A percentile compares a stretch with the other conserved stretches of the same genome.
Evolutionary conservation across 164 flowering plant genomes (phyloP).

Genomic region (Berberis vulgaris): DNA sequence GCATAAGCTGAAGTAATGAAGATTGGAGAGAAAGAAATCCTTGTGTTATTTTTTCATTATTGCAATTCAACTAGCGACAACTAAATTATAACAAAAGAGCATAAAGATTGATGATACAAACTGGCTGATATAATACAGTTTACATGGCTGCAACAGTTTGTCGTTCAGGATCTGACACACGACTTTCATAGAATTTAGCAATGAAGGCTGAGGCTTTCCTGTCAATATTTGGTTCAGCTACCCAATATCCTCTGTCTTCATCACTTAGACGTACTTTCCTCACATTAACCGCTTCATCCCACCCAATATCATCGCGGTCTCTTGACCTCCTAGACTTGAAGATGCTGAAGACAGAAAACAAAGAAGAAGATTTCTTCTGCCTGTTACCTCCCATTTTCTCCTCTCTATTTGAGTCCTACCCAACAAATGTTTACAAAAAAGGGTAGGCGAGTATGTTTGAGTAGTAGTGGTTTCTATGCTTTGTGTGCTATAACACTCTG

Average conservation of each 20-base stretch:
- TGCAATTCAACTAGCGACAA: neutral
- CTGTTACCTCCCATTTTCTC: slow-evolving; percentile 9
- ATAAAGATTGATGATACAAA: neutral
- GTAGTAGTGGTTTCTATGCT: neutral
- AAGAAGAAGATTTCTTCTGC: slow-evolving; percentile 16
- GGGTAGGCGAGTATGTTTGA: neutral
- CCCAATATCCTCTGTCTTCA: slow-evolving; percentile 22
- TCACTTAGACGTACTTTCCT: slow-evolving; percentile 21
- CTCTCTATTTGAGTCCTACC: neutral
- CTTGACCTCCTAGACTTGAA: slow-evolving; percentile 17
- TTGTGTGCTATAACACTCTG: slow-evolving; percentile 2
- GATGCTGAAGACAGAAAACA: slow-evolving; percentile 20
- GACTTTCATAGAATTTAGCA: slow-evolving; percentile 23
- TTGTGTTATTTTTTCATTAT: neutral
- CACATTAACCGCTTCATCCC: slow-evolving; percentile 18
- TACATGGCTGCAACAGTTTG: slow-evolving; percentile 13
- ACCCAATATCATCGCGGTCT: slow-evolving; percentile 10
- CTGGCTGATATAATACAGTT: neutral
- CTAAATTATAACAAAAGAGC: neutral
- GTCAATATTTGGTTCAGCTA: slow-evolving; percentile 28
- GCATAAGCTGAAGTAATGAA: neutral
- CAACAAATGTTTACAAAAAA: neutral
- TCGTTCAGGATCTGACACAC: slow-evolving; percentile 16
- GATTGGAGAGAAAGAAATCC: neutral
- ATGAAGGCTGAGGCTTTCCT: slow-evolving; percentile 26